phyloP scores from a whole-genome alignment of 768 basidiomycete species.

The Mycena leptocephala region DNA sequence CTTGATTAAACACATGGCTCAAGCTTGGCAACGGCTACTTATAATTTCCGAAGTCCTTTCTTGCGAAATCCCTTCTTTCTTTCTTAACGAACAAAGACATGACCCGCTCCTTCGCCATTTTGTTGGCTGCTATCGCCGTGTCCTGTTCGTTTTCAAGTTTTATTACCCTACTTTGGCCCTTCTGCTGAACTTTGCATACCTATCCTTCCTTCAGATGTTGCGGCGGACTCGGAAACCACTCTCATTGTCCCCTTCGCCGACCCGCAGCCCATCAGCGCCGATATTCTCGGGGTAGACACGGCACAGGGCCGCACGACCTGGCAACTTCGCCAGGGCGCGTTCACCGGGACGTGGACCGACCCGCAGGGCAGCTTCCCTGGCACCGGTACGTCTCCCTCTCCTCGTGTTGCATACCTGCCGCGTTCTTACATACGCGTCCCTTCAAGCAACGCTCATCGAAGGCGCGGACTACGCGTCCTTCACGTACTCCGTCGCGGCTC shows the following conservation, averaged over 20 bases:
- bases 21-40: too few species aligned
- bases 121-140: slow-evolving; percentile 14
- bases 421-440: background rate
- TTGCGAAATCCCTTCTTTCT: background rate
- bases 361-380: slow-evolving; percentile 34
- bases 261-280: slow-evolving; percentile 30
- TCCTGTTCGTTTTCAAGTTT: slow-evolving; percentile 17
- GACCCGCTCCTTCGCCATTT: slow-evolving; percentile 23
- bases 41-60: background rate
- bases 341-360: slow-evolving; percentile 33
- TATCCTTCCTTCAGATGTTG: slow-evolving; percentile 13
- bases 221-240: slow-evolving; percentile 27
- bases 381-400: slow-evolving; percentile 31
- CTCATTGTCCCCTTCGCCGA: slow-evolving; percentile 32
- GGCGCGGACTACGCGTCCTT: slow-evolving; percentile 57
- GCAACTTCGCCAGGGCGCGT: slow-evolving; percentile 30
- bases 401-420: background rate
- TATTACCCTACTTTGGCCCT: too few species aligned
- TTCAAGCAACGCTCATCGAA: slow-evolving; percentile 61
- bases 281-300: slow-evolving; percentile 30
- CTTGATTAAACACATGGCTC: too few species aligned
- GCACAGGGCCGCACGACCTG: slow-evolving; percentile 29
- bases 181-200: background rate
- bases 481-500: slow-evolving; percentile 48
- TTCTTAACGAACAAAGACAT: slow-evolving; percentile 8